Evolutionary conservation across 805 yeast species (phyloP), one percentile per base, ranked within the genome.

Genomic region (Ogataea glucozyma): DNA sequence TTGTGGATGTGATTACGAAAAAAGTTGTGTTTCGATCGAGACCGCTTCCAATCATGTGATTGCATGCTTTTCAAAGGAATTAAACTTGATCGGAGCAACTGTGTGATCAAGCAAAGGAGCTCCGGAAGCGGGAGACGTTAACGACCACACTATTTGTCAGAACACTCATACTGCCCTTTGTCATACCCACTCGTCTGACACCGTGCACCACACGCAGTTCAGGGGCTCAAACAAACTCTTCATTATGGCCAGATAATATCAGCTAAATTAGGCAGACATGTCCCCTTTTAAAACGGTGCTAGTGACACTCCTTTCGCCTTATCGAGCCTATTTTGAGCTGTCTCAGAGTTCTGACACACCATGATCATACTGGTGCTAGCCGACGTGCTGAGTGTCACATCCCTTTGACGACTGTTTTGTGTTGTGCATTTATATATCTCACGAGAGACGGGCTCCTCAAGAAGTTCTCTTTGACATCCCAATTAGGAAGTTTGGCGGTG

Each of bases 11-110:
- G 1, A 71, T 86, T 3, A 64, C 64, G 23, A 71, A 75, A 47
- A 83, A 82, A 55, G 61, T 85, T 14, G 70, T 82, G 7, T 86
- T 86, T 57, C 76, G 71, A 37, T 76, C 77, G 29, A 70, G 95
- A 48, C 93, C 95, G 0, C 66, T 86, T 38, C 95, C 95, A 4
- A 80, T 85, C 38, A 84, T 85, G 90, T 83, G 50, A 43, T 27
- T 11, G 23, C 10, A 6, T 16, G n/a, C n/a, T n/a, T 31, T 31
- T 26, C 34, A 14, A 20, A 4, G 14, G 31, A n/a, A 20, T 17
- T 21, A 8, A n/a, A 14, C 16, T 5, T 22, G 26, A 5, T 4
- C 6, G 26, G n/a, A 10, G n/a, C 4, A 24, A 6, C 27, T 6
- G 27, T n/a, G n/a, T n/a, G 21, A 5, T 21, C 8, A 10, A 8